Base-by-base conservation (phyloP, 192 early-diverging fungal genomes). In the Coemansia guatemalensis region DNA sequence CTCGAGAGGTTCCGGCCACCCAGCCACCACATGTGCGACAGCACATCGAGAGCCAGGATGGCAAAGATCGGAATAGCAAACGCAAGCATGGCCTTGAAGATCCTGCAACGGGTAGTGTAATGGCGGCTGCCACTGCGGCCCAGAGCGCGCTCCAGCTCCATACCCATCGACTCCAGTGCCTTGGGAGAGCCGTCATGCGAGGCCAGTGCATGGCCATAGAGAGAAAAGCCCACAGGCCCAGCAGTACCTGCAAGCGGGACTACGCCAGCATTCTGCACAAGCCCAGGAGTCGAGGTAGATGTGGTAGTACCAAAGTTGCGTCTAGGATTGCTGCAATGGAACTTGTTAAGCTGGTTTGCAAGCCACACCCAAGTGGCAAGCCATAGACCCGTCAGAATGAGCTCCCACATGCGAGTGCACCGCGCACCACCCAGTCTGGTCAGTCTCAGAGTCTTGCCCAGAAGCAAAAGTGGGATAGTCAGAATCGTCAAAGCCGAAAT, bases 321-420 rank as follows among this genome's bases (percentile, higher is more conserved):
- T 3, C 47, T 58, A 3, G 62, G 77, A 21, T 60, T 62, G 27
- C 12, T 58, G 69, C 78, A 74, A 18, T 60, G 60, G 78, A 81
- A 74, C 72, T 74, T 81, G 72, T 74, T 81, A 24, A 81, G 62
- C 62, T 81, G 78, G 1, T 64, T 74, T 27, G 72, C 78, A 48
- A 74, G 67, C 78, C 78, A 81, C 47, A 74, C 78, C 78, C 72
- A 81, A 23, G 78, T 74, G 0, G 72, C 65, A 23, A 81, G 69
- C 78, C 78, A 81, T 52, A 81, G 47, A 2, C 62, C 72, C 20
- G 78, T 68, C 47, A 81, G 71, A 22, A 80, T 49, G 20, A 80
- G 62, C 68, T 80, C 71, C 71, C 71, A 74, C 61, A 68, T 60
- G 48, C 71, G 77, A 29, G 66, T 60, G 77, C 71, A 74, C 41